Base-by-base conservation (phyloP, 495 filamentous ascomycete genomes). In the Tuber calosporum region DNA sequence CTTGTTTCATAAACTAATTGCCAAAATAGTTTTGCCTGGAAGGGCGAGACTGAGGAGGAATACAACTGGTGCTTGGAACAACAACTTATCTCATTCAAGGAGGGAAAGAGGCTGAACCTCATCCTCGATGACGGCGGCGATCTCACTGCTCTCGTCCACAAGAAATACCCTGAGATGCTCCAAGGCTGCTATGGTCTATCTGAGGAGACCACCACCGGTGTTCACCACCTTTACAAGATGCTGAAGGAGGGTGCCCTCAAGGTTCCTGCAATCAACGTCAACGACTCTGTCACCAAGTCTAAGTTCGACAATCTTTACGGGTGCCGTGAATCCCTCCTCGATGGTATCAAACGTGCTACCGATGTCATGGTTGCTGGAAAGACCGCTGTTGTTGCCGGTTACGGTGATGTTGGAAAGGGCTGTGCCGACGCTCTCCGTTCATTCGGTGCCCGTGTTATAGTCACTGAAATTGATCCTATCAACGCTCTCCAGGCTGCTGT, bases 241-340 rank as follows among this genome's bases (percentile, higher is more conserved):
- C 85, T 98, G 83, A 98, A 98, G 90, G 88, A 90, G 71, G 88
- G 89, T 83, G 89, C 89, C 83, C 93, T 99, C 77, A 90, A 96
- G 69, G 91, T 96, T 76, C 95, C 95, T 73, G 89, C 96, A 83
- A 94, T 99, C 90, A 99, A 99, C 85, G 95, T 99, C 87, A 99
- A 99, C 87, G 94, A 97, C 88, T 92, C 91, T 75, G 94, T 97
- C 82, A 97, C 95, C 84, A 97, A 98, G 90, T 97, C 93, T 86
- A 99, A 99, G 88, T 99, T 99, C 84, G 95, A 99, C 89, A 99
- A 99, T 88, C 87, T 98, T 73, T 99, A 98, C 88, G 96, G 96
- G 79, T 99, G 95, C 92, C 90, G 93, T 83, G 95, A 99, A 87
- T 97, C 95, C 74, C 90, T 99, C 82, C 90, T 99, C 77, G 95